Evolutionary conservation across 2,329 filamentous ascomycete species (phyloP).

Genomic region (Diaporthe citriasiana): DNA sequence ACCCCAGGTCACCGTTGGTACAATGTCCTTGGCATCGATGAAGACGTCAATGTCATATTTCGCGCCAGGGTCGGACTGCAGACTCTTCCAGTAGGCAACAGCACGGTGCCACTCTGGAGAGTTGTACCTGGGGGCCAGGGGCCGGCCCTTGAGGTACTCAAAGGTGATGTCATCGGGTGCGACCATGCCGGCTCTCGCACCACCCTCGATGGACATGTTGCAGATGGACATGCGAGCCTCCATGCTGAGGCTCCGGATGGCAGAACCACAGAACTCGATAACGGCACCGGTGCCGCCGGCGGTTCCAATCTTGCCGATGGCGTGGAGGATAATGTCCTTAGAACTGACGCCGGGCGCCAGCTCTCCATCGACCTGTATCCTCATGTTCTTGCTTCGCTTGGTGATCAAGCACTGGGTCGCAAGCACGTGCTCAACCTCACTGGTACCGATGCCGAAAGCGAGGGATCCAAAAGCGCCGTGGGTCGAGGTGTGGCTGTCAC

Average conservation of each 20-base stretch:
- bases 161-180: conserved; percentile 95
- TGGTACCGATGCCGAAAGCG: conserved; percentile 97
- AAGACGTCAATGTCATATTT: conserved; percentile 91
- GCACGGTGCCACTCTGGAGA: conserved; percentile 93
- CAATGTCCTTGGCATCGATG: conserved; percentile 92
- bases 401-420: conserved; percentile 97
- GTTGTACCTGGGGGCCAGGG: conserved; percentile 86
- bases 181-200: conserved; percentile 96
- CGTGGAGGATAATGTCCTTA: conserved; percentile 94
- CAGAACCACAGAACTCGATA: conserved; percentile 97
- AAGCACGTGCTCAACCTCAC: conserved; percentile 97
- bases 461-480: conserved; percentile 96
- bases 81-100: conserved; percentile 85
- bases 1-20: conserved; percentile 95
- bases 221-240: conserved; percentile 99
- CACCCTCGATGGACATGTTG: conserved; percentile 99
- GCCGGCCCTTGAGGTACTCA: conserved; percentile 92
- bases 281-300: conserved; percentile 95
- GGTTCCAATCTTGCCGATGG: conserved; percentile 94
- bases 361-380: conserved; percentile 93
- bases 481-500: conserved; percentile 97
- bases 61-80: conserved; percentile 89
- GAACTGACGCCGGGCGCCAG: conserved; percentile 92
- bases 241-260: conserved; percentile 91
- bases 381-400: conserved; percentile 98